These are phyloP conservation scores for Akebia trifoliata DNA, from an alignment of 164 flowering plant species.

Conservation along the genomic window DNA sequence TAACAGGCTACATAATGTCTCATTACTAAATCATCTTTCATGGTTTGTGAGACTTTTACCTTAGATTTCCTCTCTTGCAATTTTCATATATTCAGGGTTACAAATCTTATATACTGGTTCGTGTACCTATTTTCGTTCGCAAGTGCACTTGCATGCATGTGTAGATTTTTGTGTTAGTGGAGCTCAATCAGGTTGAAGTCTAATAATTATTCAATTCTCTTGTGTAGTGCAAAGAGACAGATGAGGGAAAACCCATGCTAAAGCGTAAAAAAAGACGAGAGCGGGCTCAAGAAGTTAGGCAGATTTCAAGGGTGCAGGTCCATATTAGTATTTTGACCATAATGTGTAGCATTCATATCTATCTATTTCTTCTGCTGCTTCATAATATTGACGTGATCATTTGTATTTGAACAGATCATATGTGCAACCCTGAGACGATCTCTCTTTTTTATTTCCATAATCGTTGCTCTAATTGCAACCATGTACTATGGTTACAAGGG, in stretches of 20 bases:
- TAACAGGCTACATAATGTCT: too few relatives aligned
- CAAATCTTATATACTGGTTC: neutral
- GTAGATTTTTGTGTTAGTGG: neutral
- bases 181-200: neutral
- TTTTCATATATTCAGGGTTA: neutral
- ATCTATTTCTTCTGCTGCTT: neutral
- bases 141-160: neutral
- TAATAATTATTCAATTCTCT: conserved; percentile 3
- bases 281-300: conserved; percentile 37
- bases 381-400: neutral
- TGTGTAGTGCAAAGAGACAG: conserved; percentile 45
- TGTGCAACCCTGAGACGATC: conserved; percentile 24
- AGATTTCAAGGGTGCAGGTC: conserved; percentile 64
- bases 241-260: conserved; percentile 27
- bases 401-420: conserved; percentile 43
- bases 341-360: neutral
- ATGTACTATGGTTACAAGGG: conserved; percentile 67
- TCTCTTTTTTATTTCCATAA: conserved; percentile 27
- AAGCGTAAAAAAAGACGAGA: conserved; percentile 65
- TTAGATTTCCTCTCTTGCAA: conserved; percentile 1
- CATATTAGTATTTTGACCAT: neutral
- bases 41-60: neutral
- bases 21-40: too few relatives aligned
- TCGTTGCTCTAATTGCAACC: conserved; percentile 30
- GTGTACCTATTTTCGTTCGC: neutral